These are phyloP conservation scores for Abelmoschus esculentus DNA, from an alignment of 345 rosid genomes.

Conservation along the genomic window DNA sequence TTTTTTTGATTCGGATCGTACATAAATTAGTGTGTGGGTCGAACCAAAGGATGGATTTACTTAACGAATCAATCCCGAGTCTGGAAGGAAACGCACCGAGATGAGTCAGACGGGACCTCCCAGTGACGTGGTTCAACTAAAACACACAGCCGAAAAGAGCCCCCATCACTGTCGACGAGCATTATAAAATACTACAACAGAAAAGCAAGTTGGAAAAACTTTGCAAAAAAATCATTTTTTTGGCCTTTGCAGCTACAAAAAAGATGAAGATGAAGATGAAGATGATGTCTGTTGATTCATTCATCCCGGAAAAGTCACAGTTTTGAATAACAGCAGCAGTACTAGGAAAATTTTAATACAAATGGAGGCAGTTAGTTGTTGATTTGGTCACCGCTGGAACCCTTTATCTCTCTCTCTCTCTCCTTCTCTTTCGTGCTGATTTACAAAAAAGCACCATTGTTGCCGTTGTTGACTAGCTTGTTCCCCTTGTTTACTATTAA, in stretches of 20 bases:
- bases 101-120: slow-evolving; percentile 3
- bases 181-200: neutral
- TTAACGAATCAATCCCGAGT: neutral
- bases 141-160: neutral
- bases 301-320: slow-evolving; percentile 1
- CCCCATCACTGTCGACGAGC: neutral
- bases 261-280: neutral
- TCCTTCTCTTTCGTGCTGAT: neutral
- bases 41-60: neutral
- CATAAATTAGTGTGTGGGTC: too few relatives aligned
- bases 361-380: neutral
- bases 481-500: slow-evolving; percentile 7
- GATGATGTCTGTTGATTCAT: neutral
- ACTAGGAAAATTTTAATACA: neutral
- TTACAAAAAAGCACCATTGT: slow-evolving; percentile 22
- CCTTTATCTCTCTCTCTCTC: neutral
- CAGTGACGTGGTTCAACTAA: neutral
- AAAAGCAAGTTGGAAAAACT: neutral
- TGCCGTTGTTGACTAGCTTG: slow-evolving; percentile 16
- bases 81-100: neutral
- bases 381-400: slow-evolving; percentile 13
- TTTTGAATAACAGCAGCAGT: neutral
- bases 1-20: too few relatives aligned
- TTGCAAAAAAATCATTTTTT: neutral
- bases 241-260: neutral